Conservation (phyloP, 768 basidiomycete genomes). For the Pleurotus djamor region DNA sequence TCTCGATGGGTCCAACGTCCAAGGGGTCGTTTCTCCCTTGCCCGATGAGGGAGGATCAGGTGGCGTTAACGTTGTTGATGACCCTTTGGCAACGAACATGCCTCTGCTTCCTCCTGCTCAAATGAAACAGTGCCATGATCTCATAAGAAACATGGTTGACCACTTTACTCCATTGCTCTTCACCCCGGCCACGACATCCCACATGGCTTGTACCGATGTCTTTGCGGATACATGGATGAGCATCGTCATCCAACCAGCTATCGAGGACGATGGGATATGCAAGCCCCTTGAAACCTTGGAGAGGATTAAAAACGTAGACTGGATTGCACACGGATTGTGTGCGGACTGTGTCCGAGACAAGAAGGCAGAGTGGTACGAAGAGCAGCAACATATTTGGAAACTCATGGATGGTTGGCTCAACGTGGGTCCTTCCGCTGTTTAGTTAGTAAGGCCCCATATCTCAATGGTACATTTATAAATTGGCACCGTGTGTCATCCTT, state of each 20-base stretch:
- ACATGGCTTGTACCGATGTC: conserved; percentile 73
- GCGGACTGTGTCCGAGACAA: conserved; percentile 55
- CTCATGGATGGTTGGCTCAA: conserved; percentile 59
- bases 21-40: conserved; percentile 6
- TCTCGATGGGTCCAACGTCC: conserved; percentile 23
- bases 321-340: conserved; percentile 60
- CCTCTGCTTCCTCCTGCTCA: conserved; percentile 12
- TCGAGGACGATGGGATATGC: conserved; percentile 60
- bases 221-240: conserved; percentile 74
- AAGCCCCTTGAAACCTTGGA: conserved; percentile 73
- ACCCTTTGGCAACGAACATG: neutral
- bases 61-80: neutral
- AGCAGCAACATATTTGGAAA: conserved; percentile 59
- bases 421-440: conserved; percentile 9
- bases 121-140: conserved; percentile 38
- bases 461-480: conserved; percentile 3
- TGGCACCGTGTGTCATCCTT: conserved; percentile 8
- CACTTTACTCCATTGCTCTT: conserved; percentile 75
- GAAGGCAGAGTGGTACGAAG: conserved; percentile 61
- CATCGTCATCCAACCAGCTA: conserved; percentile 65
- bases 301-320: conserved; percentile 54
- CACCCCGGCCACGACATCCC: conserved; percentile 64
- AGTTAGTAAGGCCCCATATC: neutral
- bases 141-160: conserved; percentile 55
- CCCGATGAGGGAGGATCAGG: neutral